These are phyloP conservation scores for Vigna unguiculata DNA, from an alignment of 306 rosid genomes.

Conservation along the genomic window DNA sequence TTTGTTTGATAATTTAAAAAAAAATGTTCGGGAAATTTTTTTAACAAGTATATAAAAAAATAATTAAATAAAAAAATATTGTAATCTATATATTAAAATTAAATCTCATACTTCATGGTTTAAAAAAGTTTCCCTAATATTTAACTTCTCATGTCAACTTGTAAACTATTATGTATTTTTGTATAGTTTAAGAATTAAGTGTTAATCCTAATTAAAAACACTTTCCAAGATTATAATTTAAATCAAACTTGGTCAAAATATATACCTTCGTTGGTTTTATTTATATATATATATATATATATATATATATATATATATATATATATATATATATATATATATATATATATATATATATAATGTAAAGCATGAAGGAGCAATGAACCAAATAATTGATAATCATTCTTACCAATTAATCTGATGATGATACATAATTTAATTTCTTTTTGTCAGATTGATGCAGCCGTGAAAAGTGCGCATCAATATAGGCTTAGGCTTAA, in stretches of 20 bases:
- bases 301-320: no score
- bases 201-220: neutral
- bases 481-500: neutral
- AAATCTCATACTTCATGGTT: neutral
- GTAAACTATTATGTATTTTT: neutral
- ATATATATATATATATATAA: no score
- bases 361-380: constrained; percentile 24
- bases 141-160: neutral
- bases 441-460: constrained; percentile 32
- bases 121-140: neutral
- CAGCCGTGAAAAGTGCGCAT: constrained; percentile 46
- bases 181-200: neutral
- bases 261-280: constrained; percentile 5
- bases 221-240: no score
- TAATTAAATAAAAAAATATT: no score
- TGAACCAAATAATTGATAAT: constrained; percentile 46
- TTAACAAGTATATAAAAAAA: no score
- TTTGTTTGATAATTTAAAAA: neutral
- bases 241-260: neutral
- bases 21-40: no score
- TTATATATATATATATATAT: neutral
- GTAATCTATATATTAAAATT: neutral
- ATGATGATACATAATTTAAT: constrained; percentile 47
- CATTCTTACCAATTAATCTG: constrained; percentile 48
- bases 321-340: no score